These are phyloP conservation scores for Passalora sequoiae DNA, from an alignment of 2,329 filamentous ascomycete species.

Conservation along the genomic window DNA sequence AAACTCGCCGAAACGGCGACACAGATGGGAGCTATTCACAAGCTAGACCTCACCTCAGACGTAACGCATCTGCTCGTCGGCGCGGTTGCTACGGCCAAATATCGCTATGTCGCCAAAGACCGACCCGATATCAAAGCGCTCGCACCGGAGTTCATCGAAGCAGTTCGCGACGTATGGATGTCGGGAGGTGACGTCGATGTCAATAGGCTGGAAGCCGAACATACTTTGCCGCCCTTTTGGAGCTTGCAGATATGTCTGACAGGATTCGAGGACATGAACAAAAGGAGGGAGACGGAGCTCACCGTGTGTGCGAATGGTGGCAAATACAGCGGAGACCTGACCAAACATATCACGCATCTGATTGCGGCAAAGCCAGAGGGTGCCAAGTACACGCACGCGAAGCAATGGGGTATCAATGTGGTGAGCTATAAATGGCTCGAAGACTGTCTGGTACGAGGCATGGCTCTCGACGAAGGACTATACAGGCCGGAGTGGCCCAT, in stretches of 20 bases:
- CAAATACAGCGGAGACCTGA: slow-evolving; percentile 82
- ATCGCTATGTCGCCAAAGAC: slow-evolving; percentile 87
- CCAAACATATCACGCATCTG: slow-evolving; percentile 78
- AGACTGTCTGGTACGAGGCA: slow-evolving; percentile 75
- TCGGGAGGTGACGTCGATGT: slow-evolving; percentile 71
- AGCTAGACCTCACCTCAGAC: slow-evolving; percentile 88
- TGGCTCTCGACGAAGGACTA: slow-evolving; percentile 81
- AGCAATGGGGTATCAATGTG: slow-evolving; percentile 71
- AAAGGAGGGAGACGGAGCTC: slow-evolving; percentile 66
- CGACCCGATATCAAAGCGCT: slow-evolving; percentile 81
- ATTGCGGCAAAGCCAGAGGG: slow-evolving; percentile 74
- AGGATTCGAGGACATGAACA: slow-evolving; percentile 60
- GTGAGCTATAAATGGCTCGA: slow-evolving; percentile 81
- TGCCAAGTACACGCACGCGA: slow-evolving; percentile 86
- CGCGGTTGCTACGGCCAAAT: slow-evolving; percentile 84
- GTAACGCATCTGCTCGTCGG: slow-evolving; percentile 93
- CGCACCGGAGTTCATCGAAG: slow-evolving; percentile 76
- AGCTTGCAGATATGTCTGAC: slow-evolving; percentile 63
- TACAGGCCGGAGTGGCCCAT: slow-evolving; percentile 70
- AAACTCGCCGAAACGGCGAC: slow-evolving; percentile 53
- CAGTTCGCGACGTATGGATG: slow-evolving; percentile 74
- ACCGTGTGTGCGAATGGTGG: slow-evolving; percentile 67
- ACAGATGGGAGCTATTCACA: slow-evolving; percentile 82
- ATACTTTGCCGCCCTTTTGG: slow-evolving; percentile 60
- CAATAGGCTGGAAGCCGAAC: slow-evolving; percentile 59